Conservation (phyloP, 495 filamentous ascomycete genomes). For the Neurospora discreta region DNA sequence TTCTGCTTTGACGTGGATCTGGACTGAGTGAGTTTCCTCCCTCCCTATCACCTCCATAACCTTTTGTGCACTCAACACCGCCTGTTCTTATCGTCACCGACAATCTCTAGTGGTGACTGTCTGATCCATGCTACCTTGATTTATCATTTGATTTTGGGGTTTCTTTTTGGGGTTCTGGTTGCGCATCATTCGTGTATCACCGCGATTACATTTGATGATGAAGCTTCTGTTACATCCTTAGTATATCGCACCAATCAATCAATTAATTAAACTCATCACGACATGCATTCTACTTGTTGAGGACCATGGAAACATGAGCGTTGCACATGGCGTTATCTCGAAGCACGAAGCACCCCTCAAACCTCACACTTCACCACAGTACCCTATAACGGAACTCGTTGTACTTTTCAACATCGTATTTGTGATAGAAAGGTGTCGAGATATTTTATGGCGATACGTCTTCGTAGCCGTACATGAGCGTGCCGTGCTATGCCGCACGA, state of each 20-base stretch:
- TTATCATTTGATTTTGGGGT: too few species aligned
- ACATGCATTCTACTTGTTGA: neutral
- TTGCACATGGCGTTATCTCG: neutral
- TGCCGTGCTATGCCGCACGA: neutral
- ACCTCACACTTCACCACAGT: neutral
- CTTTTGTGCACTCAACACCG: neutral
- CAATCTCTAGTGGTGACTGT: neutral
- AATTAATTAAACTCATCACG: too few species aligned
- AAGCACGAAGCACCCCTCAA: neutral
- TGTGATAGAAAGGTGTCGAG: neutral
- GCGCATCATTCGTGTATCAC: neutral
- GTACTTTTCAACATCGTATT: neutral
- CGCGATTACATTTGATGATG: neutral
- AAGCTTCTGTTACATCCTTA: neutral
- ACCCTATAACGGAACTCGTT: neutral
- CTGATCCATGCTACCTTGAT: neutral
- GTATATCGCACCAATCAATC: neutral
- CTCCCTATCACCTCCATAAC: neutral
- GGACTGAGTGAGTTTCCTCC: neutral
- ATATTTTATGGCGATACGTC: neutral
- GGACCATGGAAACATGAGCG: neutral
- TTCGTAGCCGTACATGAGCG: neutral
- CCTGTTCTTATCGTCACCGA: neutral
- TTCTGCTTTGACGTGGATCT: neutral
- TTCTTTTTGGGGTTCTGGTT: neutral